Conservation (phyloP, 148 eudicot species). For the Camellia sinensis region DNA sequence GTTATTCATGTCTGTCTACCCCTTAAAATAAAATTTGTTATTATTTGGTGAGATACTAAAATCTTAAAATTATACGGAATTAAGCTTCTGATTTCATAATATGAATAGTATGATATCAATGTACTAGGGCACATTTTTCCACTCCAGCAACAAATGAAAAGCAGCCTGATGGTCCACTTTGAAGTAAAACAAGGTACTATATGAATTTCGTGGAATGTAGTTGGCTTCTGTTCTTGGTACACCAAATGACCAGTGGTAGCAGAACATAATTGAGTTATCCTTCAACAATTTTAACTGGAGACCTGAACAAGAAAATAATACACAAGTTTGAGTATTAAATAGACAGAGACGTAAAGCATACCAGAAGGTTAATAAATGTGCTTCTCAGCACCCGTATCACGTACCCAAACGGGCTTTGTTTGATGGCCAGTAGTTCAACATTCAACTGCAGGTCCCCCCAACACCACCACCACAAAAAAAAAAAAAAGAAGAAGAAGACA, state of each 20-base stretch:
- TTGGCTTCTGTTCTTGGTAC: background rate
- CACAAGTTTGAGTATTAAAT: background rate
- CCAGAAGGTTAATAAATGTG: background rate
- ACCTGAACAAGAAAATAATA: slow-evolving; percentile 35
- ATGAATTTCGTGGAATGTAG: background rate
- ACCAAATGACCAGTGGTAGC: background rate
- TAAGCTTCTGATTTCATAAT: background rate
- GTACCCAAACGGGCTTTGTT: slow-evolving; percentile 77
- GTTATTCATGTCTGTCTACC: background rate
- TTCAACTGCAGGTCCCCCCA: slow-evolving; percentile 53
- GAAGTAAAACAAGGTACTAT: background rate
- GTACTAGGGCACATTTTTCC: background rate
- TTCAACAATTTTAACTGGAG: slow-evolving; percentile 70
- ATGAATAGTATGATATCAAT: background rate
- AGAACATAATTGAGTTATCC: slow-evolving; percentile 33
- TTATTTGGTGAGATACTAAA: background rate
- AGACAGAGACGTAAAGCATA: background rate
- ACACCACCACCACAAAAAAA: background rate
- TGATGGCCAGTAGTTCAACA: slow-evolving; percentile 68
- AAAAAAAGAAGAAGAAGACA: background rate
- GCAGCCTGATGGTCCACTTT: slow-evolving; percentile 7
- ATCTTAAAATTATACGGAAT: background rate
- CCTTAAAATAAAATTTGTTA: too few species aligned
- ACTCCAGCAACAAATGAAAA: slow-evolving; percentile 10
- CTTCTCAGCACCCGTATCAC: slow-evolving; percentile 10